phyloP scores from a whole-genome alignment of 208 protist species.

The Wallacemonas sp. region DNA sequence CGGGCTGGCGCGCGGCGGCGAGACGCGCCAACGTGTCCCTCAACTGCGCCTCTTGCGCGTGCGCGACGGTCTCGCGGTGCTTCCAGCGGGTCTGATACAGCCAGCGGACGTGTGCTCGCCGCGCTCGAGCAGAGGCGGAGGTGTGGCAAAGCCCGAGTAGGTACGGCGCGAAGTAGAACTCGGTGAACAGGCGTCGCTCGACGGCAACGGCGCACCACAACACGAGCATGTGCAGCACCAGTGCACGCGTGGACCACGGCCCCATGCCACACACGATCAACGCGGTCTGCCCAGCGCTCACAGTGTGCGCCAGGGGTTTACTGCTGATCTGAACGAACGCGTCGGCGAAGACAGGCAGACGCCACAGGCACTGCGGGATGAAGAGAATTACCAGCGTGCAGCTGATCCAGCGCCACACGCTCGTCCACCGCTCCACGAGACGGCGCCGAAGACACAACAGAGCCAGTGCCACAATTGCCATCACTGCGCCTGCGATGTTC shows the following conservation, averaged over 20 bases:
- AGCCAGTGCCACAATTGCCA: constrained; percentile 9
- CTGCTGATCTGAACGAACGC: too few species aligned
- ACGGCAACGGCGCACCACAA: constrained; percentile 15
- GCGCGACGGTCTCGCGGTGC: not conserved
- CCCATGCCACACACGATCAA: constrained; percentile 9
- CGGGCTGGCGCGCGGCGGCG: constrained; percentile 5
- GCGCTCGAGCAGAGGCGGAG: not conserved
- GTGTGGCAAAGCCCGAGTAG: constrained; percentile 14
- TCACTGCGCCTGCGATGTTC: constrained; percentile 17
- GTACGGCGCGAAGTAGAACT: constrained; percentile 25
- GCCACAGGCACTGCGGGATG: constrained; percentile 12
- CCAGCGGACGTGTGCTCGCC: constrained; percentile 11
- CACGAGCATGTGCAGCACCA: constrained; percentile 5
- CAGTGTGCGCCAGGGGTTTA: too few species aligned
- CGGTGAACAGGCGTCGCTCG: constrained; percentile 24
- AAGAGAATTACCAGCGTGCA: constrained; percentile 11
- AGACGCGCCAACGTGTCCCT: constrained; percentile 15
- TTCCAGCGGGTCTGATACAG: constrained; percentile 1
- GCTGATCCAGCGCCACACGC: constrained; percentile 16
- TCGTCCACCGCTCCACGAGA: constrained; percentile 17
- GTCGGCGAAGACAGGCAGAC: constrained; percentile 2
- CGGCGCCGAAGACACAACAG: constrained; percentile 12
- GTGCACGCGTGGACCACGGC: constrained; percentile 9
- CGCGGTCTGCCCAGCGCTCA: too few species aligned
- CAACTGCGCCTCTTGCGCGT: constrained; percentile 12